These are phyloP conservation scores for Adansonia madagascariensis DNA, from an alignment of 441 rosid species.

Conservation along the genomic window DNA sequence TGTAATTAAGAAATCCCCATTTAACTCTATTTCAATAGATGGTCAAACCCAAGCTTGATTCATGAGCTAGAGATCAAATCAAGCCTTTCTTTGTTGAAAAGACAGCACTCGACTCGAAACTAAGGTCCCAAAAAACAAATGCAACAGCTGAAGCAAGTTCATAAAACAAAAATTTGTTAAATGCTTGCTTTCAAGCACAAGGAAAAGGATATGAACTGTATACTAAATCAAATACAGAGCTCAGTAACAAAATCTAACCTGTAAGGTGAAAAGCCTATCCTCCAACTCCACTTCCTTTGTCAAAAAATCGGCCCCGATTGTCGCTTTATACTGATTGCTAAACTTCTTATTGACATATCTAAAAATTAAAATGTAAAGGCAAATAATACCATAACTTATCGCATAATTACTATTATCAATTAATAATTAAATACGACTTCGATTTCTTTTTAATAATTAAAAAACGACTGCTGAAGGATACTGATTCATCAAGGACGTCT, in stretches of 20 bases:
- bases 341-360: slow-evolving; percentile 82
- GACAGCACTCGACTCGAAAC: background rate
- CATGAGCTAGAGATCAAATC: background rate
- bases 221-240: background rate
- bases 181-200: background rate
- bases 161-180: background rate
- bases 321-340: slow-evolving; percentile 80
- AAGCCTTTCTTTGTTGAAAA: background rate
- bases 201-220: background rate
- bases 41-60: background rate
- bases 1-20: background rate
- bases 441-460: background rate
- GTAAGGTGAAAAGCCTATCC: slow-evolving; percentile 76
- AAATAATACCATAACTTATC: slow-evolving; percentile 24
- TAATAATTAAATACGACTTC: background rate
- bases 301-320: slow-evolving; percentile 77
- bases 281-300: slow-evolving; percentile 77
- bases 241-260: slow-evolving; percentile 42
- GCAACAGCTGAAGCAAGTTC: background rate
- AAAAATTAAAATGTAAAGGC: slow-evolving; percentile 41
- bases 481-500: slow-evolving; percentile 86
- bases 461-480: slow-evolving; percentile 42
- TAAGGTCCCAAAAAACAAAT: slow-evolving; percentile 7
- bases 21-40: background rate
- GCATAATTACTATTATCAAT: background rate